Evolutionary conservation across 192 early-diverging fungal species (phyloP).

Genomic region (Lunasporangiospora selenospora): DNA sequence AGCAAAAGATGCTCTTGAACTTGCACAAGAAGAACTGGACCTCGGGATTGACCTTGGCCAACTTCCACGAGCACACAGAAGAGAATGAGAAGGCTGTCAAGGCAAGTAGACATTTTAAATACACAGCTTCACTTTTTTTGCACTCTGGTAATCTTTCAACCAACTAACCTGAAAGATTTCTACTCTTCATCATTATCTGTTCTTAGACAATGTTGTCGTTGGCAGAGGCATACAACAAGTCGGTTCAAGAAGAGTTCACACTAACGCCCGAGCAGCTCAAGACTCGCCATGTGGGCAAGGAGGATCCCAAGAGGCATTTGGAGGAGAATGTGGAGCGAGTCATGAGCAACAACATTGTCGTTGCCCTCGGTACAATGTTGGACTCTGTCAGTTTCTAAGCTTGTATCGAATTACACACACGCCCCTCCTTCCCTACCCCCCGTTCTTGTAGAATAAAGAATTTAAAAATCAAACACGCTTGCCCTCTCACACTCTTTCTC

Average conservation of each 20-base stretch:
- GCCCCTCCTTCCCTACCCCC: too few species aligned
- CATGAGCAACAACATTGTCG: conserved; percentile 98
- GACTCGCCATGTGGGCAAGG: conserved; percentile 99
- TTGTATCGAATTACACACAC: too few species aligned
- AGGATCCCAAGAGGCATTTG: conserved; percentile 99
- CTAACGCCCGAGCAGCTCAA: conserved; percentile 94
- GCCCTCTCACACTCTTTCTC: too few species aligned
- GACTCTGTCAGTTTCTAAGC: conserved; percentile 73
- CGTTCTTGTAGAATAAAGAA: too few species aligned
- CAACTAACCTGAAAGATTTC: too few species aligned
- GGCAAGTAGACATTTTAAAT: conserved; percentile 49
- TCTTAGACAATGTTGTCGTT: conserved; percentile 85
- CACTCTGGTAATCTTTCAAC: conserved; percentile 7
- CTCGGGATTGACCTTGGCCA: conserved; percentile 83
- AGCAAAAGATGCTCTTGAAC: conserved; percentile 99
- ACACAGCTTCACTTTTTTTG: neutral
- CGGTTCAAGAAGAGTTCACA: conserved; percentile 95
- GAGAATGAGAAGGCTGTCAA: conserved; percentile 87
- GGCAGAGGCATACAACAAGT: conserved; percentile 97
- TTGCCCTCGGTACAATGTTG: conserved; percentile 91
- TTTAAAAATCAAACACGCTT: too few species aligned
- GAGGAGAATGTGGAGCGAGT: conserved; percentile 90
- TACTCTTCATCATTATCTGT: neutral
- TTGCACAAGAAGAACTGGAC: conserved; percentile 99
- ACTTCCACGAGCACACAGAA: conserved; percentile 84